These are phyloP conservation scores for Colletotrichum sp. DNA, from an alignment of 2,329 filamentous ascomycete genomes.

Conservation along the genomic window DNA sequence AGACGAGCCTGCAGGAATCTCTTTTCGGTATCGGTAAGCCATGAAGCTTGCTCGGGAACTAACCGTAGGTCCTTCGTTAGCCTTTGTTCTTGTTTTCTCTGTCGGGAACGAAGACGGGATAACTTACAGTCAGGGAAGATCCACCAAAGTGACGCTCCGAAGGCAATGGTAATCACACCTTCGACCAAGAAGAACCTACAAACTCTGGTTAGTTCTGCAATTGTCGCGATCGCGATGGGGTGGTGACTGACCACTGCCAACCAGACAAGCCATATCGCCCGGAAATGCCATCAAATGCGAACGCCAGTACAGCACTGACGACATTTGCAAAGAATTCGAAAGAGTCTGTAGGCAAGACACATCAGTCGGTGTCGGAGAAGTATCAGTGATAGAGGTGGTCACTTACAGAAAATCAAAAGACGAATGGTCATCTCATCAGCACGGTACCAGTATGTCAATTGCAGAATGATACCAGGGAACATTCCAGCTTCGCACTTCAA, in stretches of 20 bases:
- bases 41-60: not conserved
- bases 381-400: not conserved
- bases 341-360: not conserved
- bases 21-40: not conserved
- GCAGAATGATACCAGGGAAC: constrained; percentile 46
- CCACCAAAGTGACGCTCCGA: not conserved
- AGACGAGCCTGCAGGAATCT: not conserved
- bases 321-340: constrained; percentile 43
- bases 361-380: not conserved
- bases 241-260: constrained; percentile 21
- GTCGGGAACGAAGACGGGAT: fast-evolving
- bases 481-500: constrained; percentile 40
- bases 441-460: constrained; percentile 52
- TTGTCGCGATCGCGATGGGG: not conserved
- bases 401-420: constrained; percentile 48
- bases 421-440: constrained; percentile 50
- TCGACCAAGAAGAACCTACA: not conserved
- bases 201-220: not conserved
- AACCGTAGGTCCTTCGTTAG: not conserved
- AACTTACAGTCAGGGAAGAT: not conserved
- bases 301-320: constrained; percentile 46
- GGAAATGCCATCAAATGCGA: constrained; percentile 43
- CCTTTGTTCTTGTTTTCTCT: not conserved
- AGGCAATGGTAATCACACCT: not conserved
- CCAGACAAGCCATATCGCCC: constrained; percentile 37